Conservation (phyloP, 148 eudicot genomes). For the Chenopodium quinoa region DNA sequence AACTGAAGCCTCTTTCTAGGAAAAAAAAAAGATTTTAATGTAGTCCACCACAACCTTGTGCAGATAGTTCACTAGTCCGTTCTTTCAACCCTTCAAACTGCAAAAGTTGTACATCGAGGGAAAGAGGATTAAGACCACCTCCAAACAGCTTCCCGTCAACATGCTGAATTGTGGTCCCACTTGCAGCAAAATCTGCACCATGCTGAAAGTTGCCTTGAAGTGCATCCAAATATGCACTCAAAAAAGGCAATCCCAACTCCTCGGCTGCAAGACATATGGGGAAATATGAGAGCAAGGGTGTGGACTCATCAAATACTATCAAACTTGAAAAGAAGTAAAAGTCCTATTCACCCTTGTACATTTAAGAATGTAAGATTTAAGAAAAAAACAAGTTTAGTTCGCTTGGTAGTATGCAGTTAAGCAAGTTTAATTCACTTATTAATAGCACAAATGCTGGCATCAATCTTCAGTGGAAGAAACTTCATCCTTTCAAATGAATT, state of each 20-base stretch:
- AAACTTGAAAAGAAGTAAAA: neutral
- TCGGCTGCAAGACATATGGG: slow-evolving; percentile 45
- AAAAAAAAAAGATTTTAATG: neutral
- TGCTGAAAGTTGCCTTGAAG: slow-evolving; percentile 78
- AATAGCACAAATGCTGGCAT: neutral
- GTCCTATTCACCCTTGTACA: too few species aligned
- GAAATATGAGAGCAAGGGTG: slow-evolving; percentile 2
- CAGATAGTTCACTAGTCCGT: slow-evolving; percentile 36
- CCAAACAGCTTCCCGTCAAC: slow-evolving; percentile 60
- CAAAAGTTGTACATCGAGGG: slow-evolving; percentile 62
- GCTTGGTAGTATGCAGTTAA: neutral
- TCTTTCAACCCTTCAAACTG: slow-evolving; percentile 65
- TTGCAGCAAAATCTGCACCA: slow-evolving; percentile 92
- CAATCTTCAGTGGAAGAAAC: neutral
- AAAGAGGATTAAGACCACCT: slow-evolving; percentile 75
- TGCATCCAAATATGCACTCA: slow-evolving; percentile 75
- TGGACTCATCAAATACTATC: neutral
- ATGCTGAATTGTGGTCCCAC: slow-evolving; percentile 79
- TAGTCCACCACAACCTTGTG: slow-evolving; percentile 25
- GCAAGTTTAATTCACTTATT: neutral
- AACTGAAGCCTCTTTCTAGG: neutral
- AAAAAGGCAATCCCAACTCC: slow-evolving; percentile 54
- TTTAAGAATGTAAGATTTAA: neutral
- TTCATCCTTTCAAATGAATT: neutral
- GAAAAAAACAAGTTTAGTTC: neutral